Percentiles rank a stretch among this genome's conserved stretches.
phyloP scores from a whole-genome alignment of 768 basidiomycete genomes.

The Leccinum incarnatum region DNA sequence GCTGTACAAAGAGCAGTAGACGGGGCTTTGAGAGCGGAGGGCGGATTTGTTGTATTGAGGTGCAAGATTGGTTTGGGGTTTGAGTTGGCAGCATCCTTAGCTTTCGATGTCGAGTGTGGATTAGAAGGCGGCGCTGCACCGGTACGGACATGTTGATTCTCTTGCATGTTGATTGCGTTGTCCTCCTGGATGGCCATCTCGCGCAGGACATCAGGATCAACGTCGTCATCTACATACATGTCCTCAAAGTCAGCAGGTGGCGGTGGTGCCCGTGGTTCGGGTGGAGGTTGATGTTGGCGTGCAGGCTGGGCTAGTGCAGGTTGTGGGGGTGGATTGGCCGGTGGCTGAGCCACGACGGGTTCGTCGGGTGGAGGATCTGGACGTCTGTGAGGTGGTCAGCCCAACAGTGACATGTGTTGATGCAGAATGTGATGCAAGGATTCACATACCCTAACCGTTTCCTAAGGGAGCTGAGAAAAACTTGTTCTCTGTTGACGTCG shows the following conservation, averaged over 20 bases:
- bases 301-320: slow-evolving; percentile 18
- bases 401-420: not conserved
- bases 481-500: slow-evolving; percentile 50
- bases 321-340: slow-evolving; percentile 6
- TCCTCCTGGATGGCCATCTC: slow-evolving; percentile 22
- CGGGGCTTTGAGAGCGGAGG: slow-evolving; percentile 10
- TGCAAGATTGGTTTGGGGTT: not conserved
- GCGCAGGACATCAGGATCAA: slow-evolving; percentile 30
- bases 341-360: slow-evolving; percentile 10
- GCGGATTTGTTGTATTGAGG: not conserved
- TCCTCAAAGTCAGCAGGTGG: slow-evolving; percentile 19
- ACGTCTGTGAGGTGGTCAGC: slow-evolving; percentile 15
- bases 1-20: slow-evolving; percentile 5
- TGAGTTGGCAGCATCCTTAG: not conserved
- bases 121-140: not conserved
- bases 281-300: slow-evolving; percentile 12
- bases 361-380: slow-evolving; percentile 24
- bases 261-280: slow-evolving; percentile 5
- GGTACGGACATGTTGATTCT: not conserved
- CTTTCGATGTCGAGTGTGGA: slow-evolving; percentile 4
- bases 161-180: slow-evolving; percentile 6
- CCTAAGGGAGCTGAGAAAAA: slow-evolving; percentile 63
- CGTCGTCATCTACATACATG: slow-evolving; percentile 26
- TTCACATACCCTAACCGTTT: slow-evolving; percentile 62
- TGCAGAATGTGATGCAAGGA: not conserved